Conservation (phyloP, 805 yeast genomes). For the Monosporozyma yasuniensis region DNA sequence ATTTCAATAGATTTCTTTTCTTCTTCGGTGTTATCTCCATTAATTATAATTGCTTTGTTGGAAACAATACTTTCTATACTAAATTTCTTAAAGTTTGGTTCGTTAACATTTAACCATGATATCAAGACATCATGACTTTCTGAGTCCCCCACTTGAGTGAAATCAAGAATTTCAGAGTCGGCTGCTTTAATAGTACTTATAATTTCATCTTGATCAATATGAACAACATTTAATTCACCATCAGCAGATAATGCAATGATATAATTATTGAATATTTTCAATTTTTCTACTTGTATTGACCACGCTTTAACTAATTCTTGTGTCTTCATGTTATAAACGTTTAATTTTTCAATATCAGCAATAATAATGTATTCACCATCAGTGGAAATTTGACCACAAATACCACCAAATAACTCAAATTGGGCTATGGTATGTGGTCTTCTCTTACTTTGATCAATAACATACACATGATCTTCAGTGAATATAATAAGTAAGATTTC, state of each 20-base stretch:
- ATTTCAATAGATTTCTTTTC: neutral
- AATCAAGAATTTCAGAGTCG: constrained; percentile 23
- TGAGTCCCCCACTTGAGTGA: constrained; percentile 5
- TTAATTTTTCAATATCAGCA: constrained; percentile 13
- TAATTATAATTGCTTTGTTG: constrained; percentile 22
- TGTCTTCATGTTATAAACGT: constrained; percentile 14
- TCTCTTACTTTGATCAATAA: constrained; percentile 50
- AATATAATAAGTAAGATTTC: constrained; percentile 23
- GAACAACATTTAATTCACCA: constrained; percentile 20
- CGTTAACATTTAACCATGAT: constrained; percentile 34
- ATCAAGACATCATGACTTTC: constrained; percentile 18
- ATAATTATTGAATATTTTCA: constrained; percentile 13
- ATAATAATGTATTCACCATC: constrained; percentile 19
- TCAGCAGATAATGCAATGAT: constrained; percentile 17
- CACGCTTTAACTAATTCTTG: constrained; percentile 15
- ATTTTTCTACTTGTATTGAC: constrained; percentile 15
- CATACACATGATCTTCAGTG: constrained; percentile 40
- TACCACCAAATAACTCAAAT: constrained; percentile 15
- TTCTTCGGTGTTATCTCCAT: constrained; percentile 10
- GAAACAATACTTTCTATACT: constrained; percentile 15
- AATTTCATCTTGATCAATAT: constrained; percentile 29
- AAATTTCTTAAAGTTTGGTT: constrained; percentile 31
- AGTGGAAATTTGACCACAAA: constrained; percentile 11
- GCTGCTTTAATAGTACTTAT: constrained; percentile 25
- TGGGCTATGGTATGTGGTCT: constrained; percentile 24